These are phyloP conservation scores for Begonia loranthoides DNA, from an alignment of 306 rosid species.

Conservation along the genomic window DNA sequence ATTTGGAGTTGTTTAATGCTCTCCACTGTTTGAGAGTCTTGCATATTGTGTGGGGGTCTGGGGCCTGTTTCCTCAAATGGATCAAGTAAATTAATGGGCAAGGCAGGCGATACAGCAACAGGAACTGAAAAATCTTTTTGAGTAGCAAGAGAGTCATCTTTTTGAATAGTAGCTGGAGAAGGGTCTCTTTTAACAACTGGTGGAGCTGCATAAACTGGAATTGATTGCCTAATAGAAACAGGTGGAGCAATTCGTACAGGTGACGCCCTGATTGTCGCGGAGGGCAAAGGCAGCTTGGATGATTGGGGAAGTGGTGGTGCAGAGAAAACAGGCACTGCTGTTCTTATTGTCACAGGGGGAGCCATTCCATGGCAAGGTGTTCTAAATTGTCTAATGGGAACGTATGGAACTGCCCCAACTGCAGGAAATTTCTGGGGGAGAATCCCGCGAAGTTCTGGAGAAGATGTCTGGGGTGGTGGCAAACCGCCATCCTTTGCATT, in stretches of 20 bases:
- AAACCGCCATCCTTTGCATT: conserved; percentile 26
- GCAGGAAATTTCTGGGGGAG: conserved; percentile 62
- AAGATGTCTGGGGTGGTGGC: conserved; percentile 16
- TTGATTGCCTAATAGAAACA: conserved; percentile 61
- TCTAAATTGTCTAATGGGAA: conserved; percentile 74
- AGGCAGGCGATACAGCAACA: conserved; percentile 5
- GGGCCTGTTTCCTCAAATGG: conserved; percentile 23
- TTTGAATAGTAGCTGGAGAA: conserved; percentile 7
- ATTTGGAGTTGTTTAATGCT: conserved; percentile 57
- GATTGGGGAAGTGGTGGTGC: conserved; percentile 79
- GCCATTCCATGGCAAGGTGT: conserved; percentile 80
- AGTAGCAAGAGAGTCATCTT: conserved; percentile 27
- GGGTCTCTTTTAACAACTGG: conserved; percentile 40
- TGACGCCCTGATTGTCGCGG: conserved; percentile 31
- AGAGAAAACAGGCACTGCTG: conserved; percentile 71
- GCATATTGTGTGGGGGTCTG: conserved; percentile 17
- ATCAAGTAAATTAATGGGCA: conserved; percentile 18
- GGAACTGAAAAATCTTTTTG: conserved; percentile 18
- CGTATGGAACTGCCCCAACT: conserved; percentile 77
- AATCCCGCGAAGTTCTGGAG: conserved; percentile 36
- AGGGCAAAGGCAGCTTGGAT: conserved; percentile 15
- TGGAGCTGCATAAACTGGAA: conserved; percentile 71
- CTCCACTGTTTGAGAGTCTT: conserved; percentile 32
- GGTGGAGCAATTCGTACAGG: conserved; percentile 62
- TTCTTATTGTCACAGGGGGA: conserved; percentile 81